phyloP scores from a whole-genome alignment of 208 protist genomes.

The Acanthamoeba sp. region DNA sequence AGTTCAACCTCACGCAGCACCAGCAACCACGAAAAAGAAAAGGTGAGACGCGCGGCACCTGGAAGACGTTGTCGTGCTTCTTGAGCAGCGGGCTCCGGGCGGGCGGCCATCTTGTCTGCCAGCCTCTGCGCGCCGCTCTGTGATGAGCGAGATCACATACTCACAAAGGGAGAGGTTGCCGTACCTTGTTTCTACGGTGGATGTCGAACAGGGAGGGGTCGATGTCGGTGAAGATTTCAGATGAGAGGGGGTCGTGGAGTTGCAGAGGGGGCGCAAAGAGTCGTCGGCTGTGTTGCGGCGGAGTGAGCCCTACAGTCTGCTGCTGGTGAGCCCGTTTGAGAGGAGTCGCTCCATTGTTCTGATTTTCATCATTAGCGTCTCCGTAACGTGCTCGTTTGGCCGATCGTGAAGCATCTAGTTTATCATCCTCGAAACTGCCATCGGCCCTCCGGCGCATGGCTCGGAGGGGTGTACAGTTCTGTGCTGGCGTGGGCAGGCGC shows the following conservation, averaged over 20 bases:
- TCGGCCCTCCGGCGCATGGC: neutral
- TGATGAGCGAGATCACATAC: too few species aligned
- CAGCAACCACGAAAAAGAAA: too few species aligned
- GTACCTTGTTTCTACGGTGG: neutral
- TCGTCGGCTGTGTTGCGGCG: neutral
- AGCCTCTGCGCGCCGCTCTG: neutral
- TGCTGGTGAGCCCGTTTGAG: neutral
- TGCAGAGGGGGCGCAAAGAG: neutral
- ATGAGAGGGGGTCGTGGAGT: neutral
- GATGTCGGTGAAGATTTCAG: neutral
- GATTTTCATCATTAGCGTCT: neutral
- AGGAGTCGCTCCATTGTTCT: neutral
- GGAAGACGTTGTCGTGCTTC: neutral
- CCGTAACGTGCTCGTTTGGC: neutral
- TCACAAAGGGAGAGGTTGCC: too few species aligned
- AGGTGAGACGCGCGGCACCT: too few species aligned
- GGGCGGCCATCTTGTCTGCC: neutral
- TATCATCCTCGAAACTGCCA: neutral
- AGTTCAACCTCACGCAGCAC: too few species aligned
- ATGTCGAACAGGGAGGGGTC: neutral
- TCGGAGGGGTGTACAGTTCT: neutral
- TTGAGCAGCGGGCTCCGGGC: neutral
- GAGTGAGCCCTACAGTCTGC: neutral
- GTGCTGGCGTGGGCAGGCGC: neutral
- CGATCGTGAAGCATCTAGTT: neutral